Percentiles rank a stretch among this genome's conserved stretches.
phyloP scores from a whole-genome alignment of 129 eudicot species.

The Flaveria bidentis region DNA sequence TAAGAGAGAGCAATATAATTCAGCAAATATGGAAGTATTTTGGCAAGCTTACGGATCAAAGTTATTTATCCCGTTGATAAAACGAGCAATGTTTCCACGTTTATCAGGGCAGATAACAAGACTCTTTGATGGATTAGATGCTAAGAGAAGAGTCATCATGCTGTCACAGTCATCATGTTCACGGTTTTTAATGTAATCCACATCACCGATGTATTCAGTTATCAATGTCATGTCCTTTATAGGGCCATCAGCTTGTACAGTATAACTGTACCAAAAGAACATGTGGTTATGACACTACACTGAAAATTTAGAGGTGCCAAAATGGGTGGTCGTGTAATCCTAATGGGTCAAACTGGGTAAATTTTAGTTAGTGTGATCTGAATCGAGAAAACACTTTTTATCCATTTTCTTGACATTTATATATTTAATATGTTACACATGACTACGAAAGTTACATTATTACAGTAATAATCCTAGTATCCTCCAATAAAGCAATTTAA shows the following conservation, averaged over 20 bases:
- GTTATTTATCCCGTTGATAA: slow-evolving; percentile 85
- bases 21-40: slow-evolving; percentile 3
- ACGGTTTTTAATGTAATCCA: slow-evolving; percentile 81
- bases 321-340: neutral
- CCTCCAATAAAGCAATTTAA: neutral
- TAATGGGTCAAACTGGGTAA: slow-evolving; percentile 11
- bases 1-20: neutral
- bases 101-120: slow-evolving; percentile 90
- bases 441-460: neutral
- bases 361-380: neutral
- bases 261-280: slow-evolving; percentile 51
- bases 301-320: slow-evolving; percentile 13
- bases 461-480: neutral
- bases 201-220: slow-evolving; percentile 77
- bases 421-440: neutral
- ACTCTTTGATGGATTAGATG: slow-evolving; percentile 60
- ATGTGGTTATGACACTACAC: slow-evolving; percentile 9
- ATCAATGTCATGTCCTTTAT: slow-evolving; percentile 77
- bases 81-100: slow-evolving; percentile 89
- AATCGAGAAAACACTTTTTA: neutral
- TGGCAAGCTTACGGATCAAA: slow-evolving; percentile 60
- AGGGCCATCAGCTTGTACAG: slow-evolving; percentile 82
- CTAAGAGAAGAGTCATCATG: slow-evolving; percentile 90
- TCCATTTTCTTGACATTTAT: slow-evolving; percentile 4
- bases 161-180: slow-evolving; percentile 86